phyloP scores from a whole-genome alignment of 495 filamentous ascomycete genomes.

The Penicilliopsis zonata region DNA sequence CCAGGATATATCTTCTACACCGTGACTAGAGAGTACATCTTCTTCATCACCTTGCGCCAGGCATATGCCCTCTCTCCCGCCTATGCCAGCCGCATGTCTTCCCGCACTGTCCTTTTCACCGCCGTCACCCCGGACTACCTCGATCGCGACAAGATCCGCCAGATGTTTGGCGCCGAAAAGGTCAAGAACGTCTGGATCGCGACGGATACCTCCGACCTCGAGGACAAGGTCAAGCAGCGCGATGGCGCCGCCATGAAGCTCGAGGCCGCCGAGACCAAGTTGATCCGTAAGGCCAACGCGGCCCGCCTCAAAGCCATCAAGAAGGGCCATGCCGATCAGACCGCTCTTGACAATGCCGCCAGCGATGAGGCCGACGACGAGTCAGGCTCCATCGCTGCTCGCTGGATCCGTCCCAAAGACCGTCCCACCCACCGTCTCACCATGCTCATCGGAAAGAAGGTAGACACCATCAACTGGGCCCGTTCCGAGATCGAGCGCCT shows the following conservation, averaged over 20 bases:
- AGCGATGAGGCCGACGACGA: slow-evolving; percentile 45
- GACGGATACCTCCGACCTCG: slow-evolving; percentile 66
- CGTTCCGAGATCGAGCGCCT: slow-evolving; percentile 70
- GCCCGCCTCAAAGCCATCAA: slow-evolving; percentile 62
- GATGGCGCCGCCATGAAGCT: slow-evolving; percentile 75
- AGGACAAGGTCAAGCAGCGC: slow-evolving; percentile 73
- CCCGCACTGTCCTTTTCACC: slow-evolving; percentile 85
- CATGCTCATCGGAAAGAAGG: slow-evolving; percentile 73
- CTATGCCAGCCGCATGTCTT: slow-evolving; percentile 82
- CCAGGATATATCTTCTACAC: slow-evolving; percentile 72
- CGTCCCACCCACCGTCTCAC: slow-evolving; percentile 80
- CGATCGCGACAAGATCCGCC: slow-evolving; percentile 57
- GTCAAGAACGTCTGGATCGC: slow-evolving; percentile 84
- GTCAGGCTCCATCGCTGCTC: slow-evolving; percentile 67
- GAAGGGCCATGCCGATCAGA: slow-evolving; percentile 44
- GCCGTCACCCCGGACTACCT: slow-evolving; percentile 70
- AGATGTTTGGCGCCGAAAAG: slow-evolving; percentile 59
- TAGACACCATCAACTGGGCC: slow-evolving; percentile 77
- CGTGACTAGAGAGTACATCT: slow-evolving; percentile 84
- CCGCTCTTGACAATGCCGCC: slow-evolving; percentile 16
- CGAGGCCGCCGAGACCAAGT: slow-evolving; percentile 78
- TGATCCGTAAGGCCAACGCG: slow-evolving; percentile 73
- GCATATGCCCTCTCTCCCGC: slow-evolving; percentile 83
- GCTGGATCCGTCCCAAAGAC: slow-evolving; percentile 68
- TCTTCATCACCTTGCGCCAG: slow-evolving; percentile 91